Percentiles rank a stretch among this genome's conserved stretches.
Evolutionary conservation across 768 basidiomycete genomes (phyloP).

Genomic region (Phaffia australis): DNA sequence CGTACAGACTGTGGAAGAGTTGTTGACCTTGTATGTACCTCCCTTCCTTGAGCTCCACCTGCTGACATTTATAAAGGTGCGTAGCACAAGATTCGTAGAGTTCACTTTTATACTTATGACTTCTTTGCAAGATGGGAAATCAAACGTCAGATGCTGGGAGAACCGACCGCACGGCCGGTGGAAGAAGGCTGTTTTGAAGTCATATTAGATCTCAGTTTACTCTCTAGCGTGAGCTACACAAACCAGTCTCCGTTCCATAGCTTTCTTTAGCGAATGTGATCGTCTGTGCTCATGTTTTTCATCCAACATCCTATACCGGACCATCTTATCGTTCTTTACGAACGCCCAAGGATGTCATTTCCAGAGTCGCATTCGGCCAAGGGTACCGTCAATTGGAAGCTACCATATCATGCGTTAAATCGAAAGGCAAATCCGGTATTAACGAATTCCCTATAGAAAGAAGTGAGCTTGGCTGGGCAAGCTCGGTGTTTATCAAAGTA

Average conservation of each 20-base stretch:
- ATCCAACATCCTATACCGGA: no score
- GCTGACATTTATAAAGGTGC: not conserved
- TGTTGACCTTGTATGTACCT: not conserved
- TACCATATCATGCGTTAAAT: not conserved
- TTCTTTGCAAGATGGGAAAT: no score
- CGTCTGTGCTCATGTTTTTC: not conserved
- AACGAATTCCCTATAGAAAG: not conserved
- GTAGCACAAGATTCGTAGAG: no score
- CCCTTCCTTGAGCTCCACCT: not conserved
- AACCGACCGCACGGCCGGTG: no score
- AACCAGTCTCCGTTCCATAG: not conserved
- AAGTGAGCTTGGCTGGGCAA: not conserved
- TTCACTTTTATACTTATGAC: no score
- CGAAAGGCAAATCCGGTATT: not conserved
- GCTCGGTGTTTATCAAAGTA: constrained; percentile 4
- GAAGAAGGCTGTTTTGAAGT: not conserved
- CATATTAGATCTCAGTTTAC: not conserved
- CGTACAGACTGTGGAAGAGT: not conserved
- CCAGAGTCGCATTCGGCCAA: constrained; percentile 15
- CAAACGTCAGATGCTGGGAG: no score
- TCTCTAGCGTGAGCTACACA: not conserved
- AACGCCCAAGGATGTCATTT: constrained; percentile 5
- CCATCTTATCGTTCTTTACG: not conserved
- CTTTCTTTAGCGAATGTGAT: not conserved
- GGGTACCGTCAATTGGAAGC: constrained; percentile 8